Percentiles rank a stretch among this genome's conserved stretches.
phyloP scores from a whole-genome alignment of 306 rosid species.

The Datisca glomerata region DNA sequence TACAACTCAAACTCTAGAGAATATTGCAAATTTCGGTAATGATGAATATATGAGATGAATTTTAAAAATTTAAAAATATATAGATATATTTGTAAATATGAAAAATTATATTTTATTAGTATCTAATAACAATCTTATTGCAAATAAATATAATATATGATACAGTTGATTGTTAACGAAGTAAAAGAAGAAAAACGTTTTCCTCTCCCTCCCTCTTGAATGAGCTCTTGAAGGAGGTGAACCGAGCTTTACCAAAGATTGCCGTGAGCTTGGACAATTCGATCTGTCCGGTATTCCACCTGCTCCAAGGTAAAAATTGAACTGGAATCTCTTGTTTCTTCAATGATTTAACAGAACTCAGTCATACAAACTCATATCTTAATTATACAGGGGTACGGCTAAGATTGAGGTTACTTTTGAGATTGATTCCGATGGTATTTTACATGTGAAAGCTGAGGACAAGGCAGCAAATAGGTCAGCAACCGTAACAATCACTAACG shows the following conservation, averaged over 20 bases:
- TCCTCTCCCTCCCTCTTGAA: too few relatives aligned
- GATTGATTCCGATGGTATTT: conserved; percentile 30
- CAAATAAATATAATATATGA: too few relatives aligned
- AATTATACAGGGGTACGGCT: conserved; percentile 24
- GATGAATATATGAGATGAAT: too few relatives aligned
- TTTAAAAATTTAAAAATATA: too few relatives aligned
- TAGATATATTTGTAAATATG: too few relatives aligned
- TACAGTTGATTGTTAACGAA: too few relatives aligned
- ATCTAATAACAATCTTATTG: too few relatives aligned
- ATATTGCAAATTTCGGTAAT: too few relatives aligned
- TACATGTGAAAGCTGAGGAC: conserved; percentile 32
- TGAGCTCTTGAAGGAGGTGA: conserved; percentile 19
- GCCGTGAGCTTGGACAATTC: conserved; percentile 13
- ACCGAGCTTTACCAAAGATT: conserved; percentile 11
- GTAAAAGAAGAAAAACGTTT: too few relatives aligned
- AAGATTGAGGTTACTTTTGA: conserved; percentile 39
- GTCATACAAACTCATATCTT: neutral
- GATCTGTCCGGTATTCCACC: conserved; percentile 20
- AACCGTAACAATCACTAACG: conserved; percentile 28
- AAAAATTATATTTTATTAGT: too few relatives aligned
- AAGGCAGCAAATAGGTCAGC: conserved; percentile 23
- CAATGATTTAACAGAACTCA: neutral
- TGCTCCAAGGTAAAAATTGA: conserved; percentile 1
- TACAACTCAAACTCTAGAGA: too few relatives aligned
- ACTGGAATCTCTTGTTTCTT: neutral